Evolutionary conservation across 2,329 filamentous ascomycete genomes (phyloP).

Genomic region (Botrytis porri): DNA sequence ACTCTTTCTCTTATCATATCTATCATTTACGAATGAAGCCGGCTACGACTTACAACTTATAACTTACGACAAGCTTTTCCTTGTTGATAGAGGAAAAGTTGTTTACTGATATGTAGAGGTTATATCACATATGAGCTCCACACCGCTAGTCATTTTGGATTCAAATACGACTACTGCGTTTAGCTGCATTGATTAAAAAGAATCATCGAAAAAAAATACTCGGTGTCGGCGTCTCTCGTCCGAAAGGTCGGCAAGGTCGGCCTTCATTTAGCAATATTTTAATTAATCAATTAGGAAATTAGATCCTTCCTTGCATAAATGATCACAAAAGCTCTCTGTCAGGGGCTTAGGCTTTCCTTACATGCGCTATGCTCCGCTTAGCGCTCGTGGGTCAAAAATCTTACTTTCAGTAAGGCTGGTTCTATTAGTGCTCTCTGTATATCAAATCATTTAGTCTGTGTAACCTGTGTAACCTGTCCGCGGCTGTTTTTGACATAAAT

Average conservation of each 20-base stretch:
- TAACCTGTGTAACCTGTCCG: constrained; percentile 15
- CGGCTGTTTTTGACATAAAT: constrained; percentile 1
- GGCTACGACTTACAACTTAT: neutral
- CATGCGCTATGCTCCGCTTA: neutral
- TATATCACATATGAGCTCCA: constrained; percentile 1
- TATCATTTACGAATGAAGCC: no score
- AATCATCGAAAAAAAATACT: neutral
- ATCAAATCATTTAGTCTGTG: constrained; percentile 13
- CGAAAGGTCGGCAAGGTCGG: neutral
- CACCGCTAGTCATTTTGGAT: constrained; percentile 14
- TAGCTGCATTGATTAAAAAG: constrained; percentile 2
- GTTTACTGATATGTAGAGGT: neutral
- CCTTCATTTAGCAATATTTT: neutral
- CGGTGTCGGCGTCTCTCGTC: constrained; percentile 1
- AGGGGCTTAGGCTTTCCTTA: neutral
- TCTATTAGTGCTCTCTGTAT: neutral
- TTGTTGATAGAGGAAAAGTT: neutral
- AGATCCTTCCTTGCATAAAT: constrained; percentile 13
- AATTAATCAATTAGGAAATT: constrained; percentile 1
- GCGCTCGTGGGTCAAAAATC: neutral
- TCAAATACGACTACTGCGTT: constrained; percentile 10
- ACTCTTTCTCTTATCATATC: neutral
- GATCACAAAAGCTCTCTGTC: neutral
- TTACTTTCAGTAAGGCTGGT: constrained; percentile 1
- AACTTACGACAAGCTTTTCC: neutral